A percentile compares a stretch with the other conserved stretches of the same genome.
These are phyloP conservation scores for Quercus tomentella DNA, from an alignment of 331 rosid species.

Conservation along the genomic window DNA sequence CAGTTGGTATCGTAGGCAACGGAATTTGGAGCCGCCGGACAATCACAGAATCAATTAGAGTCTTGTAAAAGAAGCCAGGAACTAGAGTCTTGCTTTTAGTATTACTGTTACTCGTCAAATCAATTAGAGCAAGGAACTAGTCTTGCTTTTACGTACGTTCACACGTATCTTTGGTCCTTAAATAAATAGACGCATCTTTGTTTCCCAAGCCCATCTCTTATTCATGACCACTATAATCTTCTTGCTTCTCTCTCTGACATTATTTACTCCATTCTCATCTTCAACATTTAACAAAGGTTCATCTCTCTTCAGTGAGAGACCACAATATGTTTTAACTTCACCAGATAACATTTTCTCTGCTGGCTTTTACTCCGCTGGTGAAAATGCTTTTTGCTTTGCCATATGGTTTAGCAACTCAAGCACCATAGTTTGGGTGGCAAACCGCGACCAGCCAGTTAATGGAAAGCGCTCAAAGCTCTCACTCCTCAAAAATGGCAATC, in stretches of 20 bases:
- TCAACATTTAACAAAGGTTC: neutral
- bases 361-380: constrained; percentile 32
- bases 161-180: no score
- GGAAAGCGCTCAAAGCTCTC: constrained; percentile 32
- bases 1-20: no score
- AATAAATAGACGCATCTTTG: no score
- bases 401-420: constrained; percentile 30
- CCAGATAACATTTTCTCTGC: constrained; percentile 23
- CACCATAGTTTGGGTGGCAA: constrained; percentile 37
- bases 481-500: constrained; percentile 23
- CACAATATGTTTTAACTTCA: constrained; percentile 15
- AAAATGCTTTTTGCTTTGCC: constrained; percentile 37
- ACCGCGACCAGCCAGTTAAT: constrained; percentile 33
- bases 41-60: no score
- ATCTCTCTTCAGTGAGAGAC: constrained; percentile 21
- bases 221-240: no score
- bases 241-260: no score
- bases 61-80: no score
- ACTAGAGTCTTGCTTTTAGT: no score
- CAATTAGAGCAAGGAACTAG: no score
- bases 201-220: no score
- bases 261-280: neutral
- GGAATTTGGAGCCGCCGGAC: no score
- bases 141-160: no score
- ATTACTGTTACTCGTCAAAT: neutral